phyloP scores from a whole-genome alignment of 176 grass and related monocot species.

The Bothriochloa decipiens region DNA sequence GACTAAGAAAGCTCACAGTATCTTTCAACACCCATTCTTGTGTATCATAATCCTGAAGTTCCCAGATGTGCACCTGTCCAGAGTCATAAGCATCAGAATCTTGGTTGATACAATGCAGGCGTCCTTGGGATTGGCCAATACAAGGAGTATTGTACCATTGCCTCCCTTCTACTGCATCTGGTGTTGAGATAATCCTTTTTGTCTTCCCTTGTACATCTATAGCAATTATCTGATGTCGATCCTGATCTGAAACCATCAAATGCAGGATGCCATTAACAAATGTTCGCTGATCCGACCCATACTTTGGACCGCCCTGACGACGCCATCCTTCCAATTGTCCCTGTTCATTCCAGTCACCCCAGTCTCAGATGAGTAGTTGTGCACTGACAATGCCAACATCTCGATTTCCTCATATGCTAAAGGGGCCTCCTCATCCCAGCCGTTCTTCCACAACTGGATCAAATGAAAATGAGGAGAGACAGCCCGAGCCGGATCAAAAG shows the following conservation, averaged over 20 bases:
- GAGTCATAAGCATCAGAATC: background rate
- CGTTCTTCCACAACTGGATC: background rate
- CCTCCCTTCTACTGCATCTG: background rate
- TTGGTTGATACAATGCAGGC: background rate
- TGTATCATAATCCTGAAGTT: slow-evolving; percentile 1
- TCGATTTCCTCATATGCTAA: too few relatives aligned
- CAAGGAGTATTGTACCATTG: too few relatives aligned
- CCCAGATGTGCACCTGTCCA: background rate
- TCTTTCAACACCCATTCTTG: background rate
- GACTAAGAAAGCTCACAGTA: too few relatives aligned
- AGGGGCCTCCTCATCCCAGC: too few relatives aligned
- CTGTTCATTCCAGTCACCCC: too few relatives aligned
- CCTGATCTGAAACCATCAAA: too few relatives aligned
- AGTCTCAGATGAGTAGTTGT: background rate
- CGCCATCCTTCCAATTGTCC: too few relatives aligned
- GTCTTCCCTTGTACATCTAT: background rate
- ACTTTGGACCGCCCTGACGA: too few relatives aligned
- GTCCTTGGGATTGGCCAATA: background rate
- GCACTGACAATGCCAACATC: background rate
- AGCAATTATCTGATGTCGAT: too few relatives aligned
- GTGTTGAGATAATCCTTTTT: background rate
- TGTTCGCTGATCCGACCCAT: too few relatives aligned
- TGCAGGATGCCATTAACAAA: too few relatives aligned
- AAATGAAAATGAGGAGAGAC: background rate
- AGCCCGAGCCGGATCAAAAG: background rate